Evolutionary conservation across 2,329 filamentous ascomycete genomes (phyloP).

Genomic region (Biscogniauxia marginata): DNA sequence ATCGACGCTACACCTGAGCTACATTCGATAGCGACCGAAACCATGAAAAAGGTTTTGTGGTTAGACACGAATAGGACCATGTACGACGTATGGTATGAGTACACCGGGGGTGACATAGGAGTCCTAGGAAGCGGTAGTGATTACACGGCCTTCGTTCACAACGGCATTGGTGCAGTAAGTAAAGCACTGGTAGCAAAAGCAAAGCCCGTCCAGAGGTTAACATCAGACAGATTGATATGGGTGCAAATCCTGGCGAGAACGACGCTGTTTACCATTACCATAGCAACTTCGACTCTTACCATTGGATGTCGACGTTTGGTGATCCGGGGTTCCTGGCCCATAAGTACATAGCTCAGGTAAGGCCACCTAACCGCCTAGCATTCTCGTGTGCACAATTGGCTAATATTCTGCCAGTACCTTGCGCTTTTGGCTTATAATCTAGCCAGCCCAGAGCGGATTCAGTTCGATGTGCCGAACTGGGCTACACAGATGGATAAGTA

Average conservation of each 20-base stretch:
- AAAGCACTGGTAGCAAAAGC: constrained; percentile 24
- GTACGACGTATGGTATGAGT: constrained; percentile 41
- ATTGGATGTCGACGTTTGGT: constrained; percentile 80
- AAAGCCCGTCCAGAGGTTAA: constrained; percentile 29
- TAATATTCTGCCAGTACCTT: constrained; percentile 38
- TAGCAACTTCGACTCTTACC: constrained; percentile 78
- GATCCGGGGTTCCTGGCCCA: constrained; percentile 66
- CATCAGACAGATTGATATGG: constrained; percentile 52
- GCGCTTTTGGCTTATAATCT: constrained; percentile 40
- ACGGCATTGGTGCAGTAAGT: constrained; percentile 40
- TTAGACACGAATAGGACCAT: constrained; percentile 42
- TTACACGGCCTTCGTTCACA: constrained; percentile 65
- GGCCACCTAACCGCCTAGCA: not conserved
- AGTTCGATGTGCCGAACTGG: constrained; percentile 42
- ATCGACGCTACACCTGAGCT: constrained; percentile 65
- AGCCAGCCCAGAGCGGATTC: constrained; percentile 37
- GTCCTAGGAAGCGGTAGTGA: constrained; percentile 66
- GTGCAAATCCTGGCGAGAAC: constrained; percentile 42
- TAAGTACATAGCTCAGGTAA: constrained; percentile 54
- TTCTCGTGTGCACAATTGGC: not conserved
- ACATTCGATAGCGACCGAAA: constrained; percentile 62
- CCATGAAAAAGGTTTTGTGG: constrained; percentile 62
- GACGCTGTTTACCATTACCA: constrained; percentile 74
- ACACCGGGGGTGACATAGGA: constrained; percentile 46
- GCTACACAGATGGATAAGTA: constrained; percentile 39